Conservation (phyloP, 176 grass and related monocot genomes). For the Canna indica region DNA sequence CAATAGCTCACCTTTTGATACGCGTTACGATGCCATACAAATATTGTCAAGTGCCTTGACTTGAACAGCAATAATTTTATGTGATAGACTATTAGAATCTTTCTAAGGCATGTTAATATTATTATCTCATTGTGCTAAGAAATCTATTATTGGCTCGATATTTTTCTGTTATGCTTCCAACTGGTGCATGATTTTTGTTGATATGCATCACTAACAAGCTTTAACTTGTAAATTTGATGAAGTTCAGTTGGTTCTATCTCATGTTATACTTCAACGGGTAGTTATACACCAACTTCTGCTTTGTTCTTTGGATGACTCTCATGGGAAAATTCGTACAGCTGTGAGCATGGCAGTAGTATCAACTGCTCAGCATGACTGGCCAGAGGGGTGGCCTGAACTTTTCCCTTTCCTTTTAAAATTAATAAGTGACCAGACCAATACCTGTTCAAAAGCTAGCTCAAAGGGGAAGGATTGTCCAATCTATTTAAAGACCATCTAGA, state of each 20-base stretch:
- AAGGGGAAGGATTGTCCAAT: too few species aligned
- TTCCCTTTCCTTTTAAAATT: conserved; percentile 79
- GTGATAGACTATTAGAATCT: neutral
- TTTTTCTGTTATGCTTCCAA: neutral
- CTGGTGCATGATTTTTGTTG: neutral
- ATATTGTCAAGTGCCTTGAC: too few species aligned
- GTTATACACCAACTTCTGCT: conserved; percentile 73
- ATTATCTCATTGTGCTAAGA: neutral
- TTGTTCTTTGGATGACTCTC: conserved; percentile 64
- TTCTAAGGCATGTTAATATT: neutral
- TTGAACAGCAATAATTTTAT: too few species aligned
- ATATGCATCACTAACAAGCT: neutral
- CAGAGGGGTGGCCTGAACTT: conserved; percentile 88
- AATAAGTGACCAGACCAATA: conserved; percentile 64
- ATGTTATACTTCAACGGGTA: conserved; percentile 28
- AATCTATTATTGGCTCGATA: neutral
- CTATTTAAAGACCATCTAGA: too few species aligned
- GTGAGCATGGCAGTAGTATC: conserved; percentile 82
- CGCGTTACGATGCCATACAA: too few species aligned
- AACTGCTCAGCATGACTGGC: conserved; percentile 91
- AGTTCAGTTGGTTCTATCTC: neutral
- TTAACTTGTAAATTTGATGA: neutral
- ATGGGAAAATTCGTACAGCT: conserved; percentile 86
- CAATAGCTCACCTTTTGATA: neutral
- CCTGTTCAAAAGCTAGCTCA: too few species aligned